Percentiles rank a stretch among this genome's conserved stretches.
Conservation (phyloP, 257 asterid genomes). For the Marsdenia floribunda region DNA sequence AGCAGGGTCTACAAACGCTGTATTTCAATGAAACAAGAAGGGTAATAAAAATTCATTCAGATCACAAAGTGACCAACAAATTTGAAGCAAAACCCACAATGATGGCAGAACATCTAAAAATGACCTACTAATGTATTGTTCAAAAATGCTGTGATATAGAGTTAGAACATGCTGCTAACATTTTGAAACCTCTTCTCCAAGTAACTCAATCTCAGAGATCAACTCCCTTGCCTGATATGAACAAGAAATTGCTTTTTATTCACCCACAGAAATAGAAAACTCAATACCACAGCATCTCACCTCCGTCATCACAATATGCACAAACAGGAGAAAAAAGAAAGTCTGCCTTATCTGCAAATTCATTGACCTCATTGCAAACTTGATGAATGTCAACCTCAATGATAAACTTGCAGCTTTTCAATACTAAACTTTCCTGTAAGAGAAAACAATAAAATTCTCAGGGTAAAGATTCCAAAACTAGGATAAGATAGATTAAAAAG, state of each 20-base stretch:
- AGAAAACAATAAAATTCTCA: too few species aligned
- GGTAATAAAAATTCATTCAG: too few species aligned
- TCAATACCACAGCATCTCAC: constrained; percentile 32
- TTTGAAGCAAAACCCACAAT: too few species aligned
- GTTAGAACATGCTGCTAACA: constrained; percentile 54
- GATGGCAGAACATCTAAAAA: constrained; percentile 10
- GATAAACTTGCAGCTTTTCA: too few species aligned
- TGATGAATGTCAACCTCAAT: constrained; percentile 23
- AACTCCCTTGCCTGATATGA: constrained; percentile 48
- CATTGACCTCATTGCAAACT: constrained; percentile 24
- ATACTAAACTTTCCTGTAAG: too few species aligned
- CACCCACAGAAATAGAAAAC: not conserved
- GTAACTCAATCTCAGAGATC: constrained; percentile 51
- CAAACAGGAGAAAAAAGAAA: too few species aligned
- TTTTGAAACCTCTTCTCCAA: constrained; percentile 58
- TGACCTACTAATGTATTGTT: constrained; percentile 41
- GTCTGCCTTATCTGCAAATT: constrained; percentile 25
- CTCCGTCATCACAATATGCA: too few species aligned
- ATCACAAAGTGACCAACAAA: too few species aligned
- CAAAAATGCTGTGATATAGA: constrained; percentile 51
- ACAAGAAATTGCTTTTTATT: constrained; percentile 9
- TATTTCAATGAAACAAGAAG: too few species aligned
- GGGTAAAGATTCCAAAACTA: too few species aligned
- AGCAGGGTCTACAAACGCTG: too few species aligned
- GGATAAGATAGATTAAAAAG: too few species aligned